phyloP scores from a whole-genome alignment of 768 basidiomycete genomes.

The Hortiboletus campestris region DNA sequence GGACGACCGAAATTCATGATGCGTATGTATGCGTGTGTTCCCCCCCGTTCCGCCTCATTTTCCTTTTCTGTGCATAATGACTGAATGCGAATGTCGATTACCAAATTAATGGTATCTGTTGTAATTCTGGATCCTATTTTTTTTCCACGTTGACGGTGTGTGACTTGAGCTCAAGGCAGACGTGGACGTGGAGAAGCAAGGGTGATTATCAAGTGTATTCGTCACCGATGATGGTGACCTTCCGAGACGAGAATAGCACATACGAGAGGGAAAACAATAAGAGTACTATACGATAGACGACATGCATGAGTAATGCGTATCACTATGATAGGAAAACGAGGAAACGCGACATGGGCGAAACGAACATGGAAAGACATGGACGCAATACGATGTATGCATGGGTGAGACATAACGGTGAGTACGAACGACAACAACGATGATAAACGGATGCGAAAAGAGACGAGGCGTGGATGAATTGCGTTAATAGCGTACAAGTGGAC shows the following conservation, averaged over 20 bases:
- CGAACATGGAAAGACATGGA: background rate
- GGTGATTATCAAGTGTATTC: too few species aligned
- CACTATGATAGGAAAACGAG: background rate
- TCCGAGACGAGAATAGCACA: background rate
- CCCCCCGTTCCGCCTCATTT: background rate
- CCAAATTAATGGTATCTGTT: conserved; percentile 20
- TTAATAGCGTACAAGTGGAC: background rate
- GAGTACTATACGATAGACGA: background rate
- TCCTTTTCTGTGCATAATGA: conserved; percentile 6
- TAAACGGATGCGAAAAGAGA: background rate
- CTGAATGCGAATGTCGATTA: conserved; percentile 12
- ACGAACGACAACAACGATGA: background rate
- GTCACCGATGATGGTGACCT: background rate
- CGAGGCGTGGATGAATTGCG: background rate
- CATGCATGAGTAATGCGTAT: background rate
- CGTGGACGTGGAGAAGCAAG: too few species aligned
- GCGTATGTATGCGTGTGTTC: background rate
- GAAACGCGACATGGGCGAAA: background rate
- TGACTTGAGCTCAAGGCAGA: background rate
- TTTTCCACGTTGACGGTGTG: background rate
- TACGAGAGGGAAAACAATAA: background rate
- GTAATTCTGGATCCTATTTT: conserved; percentile 16
- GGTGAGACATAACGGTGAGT: conserved; percentile 7
- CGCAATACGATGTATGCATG: background rate
- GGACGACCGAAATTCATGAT: background rate